These are phyloP conservation scores for Kalanchoe fedtschenkoi DNA, from an alignment of 164 flowering plant genomes.

Conservation along the genomic window DNA sequence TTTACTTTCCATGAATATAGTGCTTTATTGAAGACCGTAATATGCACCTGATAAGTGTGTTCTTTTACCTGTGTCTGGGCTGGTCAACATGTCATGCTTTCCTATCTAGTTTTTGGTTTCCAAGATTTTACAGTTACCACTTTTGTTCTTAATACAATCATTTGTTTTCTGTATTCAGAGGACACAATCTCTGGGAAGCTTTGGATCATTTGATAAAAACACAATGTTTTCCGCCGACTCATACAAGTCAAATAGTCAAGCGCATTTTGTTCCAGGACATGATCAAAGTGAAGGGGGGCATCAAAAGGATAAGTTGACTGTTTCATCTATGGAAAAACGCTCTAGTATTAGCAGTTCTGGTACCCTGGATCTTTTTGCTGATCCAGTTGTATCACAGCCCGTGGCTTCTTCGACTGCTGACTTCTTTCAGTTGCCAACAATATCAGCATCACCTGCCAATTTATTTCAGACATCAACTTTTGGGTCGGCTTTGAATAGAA, in stretches of 20 bases:
- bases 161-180: conserved; percentile 39
- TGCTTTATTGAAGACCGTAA: background rate
- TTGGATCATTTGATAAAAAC: conserved; percentile 63
- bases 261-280: conserved; percentile 33
- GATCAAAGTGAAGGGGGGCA: conserved; percentile 23
- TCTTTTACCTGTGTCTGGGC: background rate
- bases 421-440: conserved; percentile 26
- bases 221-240: conserved; percentile 37
- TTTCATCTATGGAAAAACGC: conserved; percentile 19
- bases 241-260: conserved; percentile 25
- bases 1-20: background rate
- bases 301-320: conserved; percentile 17
- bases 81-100: conserved; percentile 9
- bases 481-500: conserved; percentile 15
- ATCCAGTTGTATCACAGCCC: conserved; percentile 21
- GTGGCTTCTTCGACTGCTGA: conserved; percentile 22
- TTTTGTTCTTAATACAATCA: background rate
- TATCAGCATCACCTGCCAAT: conserved; percentile 21
- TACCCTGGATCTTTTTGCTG: conserved; percentile 30
- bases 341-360: conserved; percentile 21
- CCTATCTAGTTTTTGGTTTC: no score
- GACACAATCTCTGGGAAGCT: conserved; percentile 48
- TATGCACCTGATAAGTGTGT: background rate
- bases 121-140: background rate
- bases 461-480: conserved; percentile 21